Conservation (phyloP, 2,329 filamentous ascomycete species). For the Daldinia eschscholtzii region DNA sequence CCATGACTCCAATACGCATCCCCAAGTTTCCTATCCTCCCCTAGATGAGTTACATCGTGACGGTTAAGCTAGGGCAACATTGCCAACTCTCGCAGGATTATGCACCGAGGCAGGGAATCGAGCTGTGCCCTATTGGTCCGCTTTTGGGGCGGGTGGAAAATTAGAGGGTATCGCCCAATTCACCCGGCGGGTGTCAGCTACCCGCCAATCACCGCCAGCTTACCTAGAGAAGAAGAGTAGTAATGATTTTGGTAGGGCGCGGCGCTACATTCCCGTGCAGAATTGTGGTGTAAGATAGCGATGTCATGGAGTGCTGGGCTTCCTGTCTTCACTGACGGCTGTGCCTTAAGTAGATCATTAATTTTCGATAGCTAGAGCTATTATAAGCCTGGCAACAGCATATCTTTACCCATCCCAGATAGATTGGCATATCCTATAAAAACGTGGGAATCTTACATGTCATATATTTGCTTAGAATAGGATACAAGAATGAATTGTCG, state of each 20-base stretch:
- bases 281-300: not conserved
- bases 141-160: slow-evolving; percentile 12
- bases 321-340: not conserved
- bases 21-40: slow-evolving; percentile 10
- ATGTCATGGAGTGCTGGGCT: not conserved
- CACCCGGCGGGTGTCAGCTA: slow-evolving; percentile 30
- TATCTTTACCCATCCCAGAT: not conserved
- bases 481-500: not conserved
- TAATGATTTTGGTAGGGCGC: slow-evolving; percentile 10
- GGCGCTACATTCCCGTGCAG: slow-evolving; percentile 4
- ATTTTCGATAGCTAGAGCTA: not conserved
- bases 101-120: slow-evolving; percentile 30
- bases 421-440: not conserved
- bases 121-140: slow-evolving; percentile 28
- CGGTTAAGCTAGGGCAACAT: slow-evolving; percentile 15
- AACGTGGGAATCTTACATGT: not conserved
- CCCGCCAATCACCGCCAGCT: slow-evolving; percentile 9
- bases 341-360: not conserved
- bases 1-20: not conserved
- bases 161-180: slow-evolving; percentile 15
- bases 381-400: not conserved
- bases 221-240: slow-evolving; percentile 6
- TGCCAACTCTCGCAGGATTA: slow-evolving; percentile 31
- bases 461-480: not conserved
- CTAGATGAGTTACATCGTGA: slow-evolving; percentile 19